Percentiles rank a stretch among this genome's conserved stretches.
Conservation (phyloP, 208 protist species). For the Blastocrithidia nonstop region DNA sequence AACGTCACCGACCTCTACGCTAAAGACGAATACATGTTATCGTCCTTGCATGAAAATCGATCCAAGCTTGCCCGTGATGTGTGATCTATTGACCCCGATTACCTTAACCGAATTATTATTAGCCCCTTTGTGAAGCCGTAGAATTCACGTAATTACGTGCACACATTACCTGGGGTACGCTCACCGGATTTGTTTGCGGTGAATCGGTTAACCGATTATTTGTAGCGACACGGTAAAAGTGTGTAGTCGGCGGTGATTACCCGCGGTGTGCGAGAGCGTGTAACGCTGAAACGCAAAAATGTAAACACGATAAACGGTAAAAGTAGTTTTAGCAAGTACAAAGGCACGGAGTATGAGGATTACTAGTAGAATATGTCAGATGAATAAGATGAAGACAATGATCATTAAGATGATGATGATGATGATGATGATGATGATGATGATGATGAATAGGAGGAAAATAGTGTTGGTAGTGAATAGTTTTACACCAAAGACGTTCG, state of each 20-base stretch:
- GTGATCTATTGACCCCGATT: slow-evolving; percentile 56
- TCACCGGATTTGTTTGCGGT: slow-evolving; percentile 27
- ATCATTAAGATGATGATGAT: background rate
- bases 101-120: slow-evolving; percentile 49
- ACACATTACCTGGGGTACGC: slow-evolving; percentile 64
- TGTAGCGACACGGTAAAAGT: slow-evolving; percentile 74
- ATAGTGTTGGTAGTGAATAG: too few species aligned
- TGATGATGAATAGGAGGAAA: too few species aligned
- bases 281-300: too few species aligned
- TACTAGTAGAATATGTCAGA: too few species aligned
- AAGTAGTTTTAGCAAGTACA: background rate
- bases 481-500: too few species aligned
- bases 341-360: background rate
- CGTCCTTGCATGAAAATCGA: too few species aligned
- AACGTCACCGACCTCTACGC: too few species aligned
- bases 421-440: too few species aligned
- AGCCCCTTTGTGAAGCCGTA: slow-evolving; percentile 11
- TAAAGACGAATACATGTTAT: too few species aligned
- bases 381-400: background rate
- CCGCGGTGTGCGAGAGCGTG: too few species aligned
- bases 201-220: slow-evolving; percentile 52
- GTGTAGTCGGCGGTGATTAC: slow-evolving; percentile 10
- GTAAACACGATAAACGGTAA: background rate
- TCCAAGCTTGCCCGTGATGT: slow-evolving; percentile 15
- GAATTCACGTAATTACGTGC: slow-evolving; percentile 38